Conservation (phyloP, 306 rosid species). For the Abrus pulchellus region DNA sequence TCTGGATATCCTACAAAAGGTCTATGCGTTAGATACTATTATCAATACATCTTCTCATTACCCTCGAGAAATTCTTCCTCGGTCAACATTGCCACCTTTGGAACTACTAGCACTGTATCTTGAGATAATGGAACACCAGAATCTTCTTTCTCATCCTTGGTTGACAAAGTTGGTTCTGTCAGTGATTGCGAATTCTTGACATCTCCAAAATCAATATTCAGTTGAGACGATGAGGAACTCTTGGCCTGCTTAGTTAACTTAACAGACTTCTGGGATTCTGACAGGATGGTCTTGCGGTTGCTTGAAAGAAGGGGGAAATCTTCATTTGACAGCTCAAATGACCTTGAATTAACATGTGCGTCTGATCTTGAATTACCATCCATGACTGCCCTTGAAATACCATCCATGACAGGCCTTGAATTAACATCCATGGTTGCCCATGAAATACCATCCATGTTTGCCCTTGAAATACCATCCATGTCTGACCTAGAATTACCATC, state of each 20-base stretch:
- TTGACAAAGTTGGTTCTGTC: slow-evolving; percentile 36
- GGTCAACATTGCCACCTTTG: slow-evolving; percentile 35
- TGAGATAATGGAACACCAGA: slow-evolving; percentile 43
- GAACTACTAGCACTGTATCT: slow-evolving; percentile 7
- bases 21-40: slow-evolving; percentile 12
- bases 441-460: no score
- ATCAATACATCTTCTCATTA: slow-evolving; percentile 43
- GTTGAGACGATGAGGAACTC: slow-evolving; percentile 22
- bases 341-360: background rate
- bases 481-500: background rate
- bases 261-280: slow-evolving; percentile 31
- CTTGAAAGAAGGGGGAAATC: slow-evolving; percentile 59
- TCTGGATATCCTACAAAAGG: slow-evolving; percentile 38
- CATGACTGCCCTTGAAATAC: no score
- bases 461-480: no score
- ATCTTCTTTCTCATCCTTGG: slow-evolving; percentile 36
- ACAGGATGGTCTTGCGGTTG: slow-evolving; percentile 17
- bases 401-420: no score
- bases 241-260: slow-evolving; percentile 9
- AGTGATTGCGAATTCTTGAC: slow-evolving; percentile 6
- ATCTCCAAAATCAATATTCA: slow-evolving; percentile 44
- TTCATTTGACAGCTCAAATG: slow-evolving; percentile 49
- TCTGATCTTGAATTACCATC: no score
- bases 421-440: no score
- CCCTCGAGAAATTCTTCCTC: slow-evolving; percentile 29